Base-by-base conservation (phyloP, 208 protist genomes). In the Leishmania gerbilli region DNA sequence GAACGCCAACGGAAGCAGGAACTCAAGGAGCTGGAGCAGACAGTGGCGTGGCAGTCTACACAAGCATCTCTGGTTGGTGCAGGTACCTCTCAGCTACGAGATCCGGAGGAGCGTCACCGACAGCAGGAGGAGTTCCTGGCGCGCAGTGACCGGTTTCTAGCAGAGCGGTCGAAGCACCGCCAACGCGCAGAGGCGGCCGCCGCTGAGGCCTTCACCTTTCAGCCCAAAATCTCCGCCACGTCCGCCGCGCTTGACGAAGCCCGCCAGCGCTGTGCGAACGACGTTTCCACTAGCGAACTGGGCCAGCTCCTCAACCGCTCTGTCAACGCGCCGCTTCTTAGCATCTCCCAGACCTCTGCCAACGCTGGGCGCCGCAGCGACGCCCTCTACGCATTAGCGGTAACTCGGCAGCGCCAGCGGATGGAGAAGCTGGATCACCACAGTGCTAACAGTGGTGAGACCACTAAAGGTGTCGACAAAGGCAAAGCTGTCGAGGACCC, bases 231-330 rank as follows among this genome's bases (percentile, higher is more conserved):
- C 60, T 95, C 86, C 58, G 71, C 84, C 31, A 92, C 87, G 13
- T 97, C 93, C 0, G 83, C 88, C 6, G 89, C 89, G 15, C 84
- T 97, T 9, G 93, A 95, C 67, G 86, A 83, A 40, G 78, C 77
- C 1, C 80, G 81, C 13, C 47, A 78, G 19, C 60, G 69, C 40
- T 74, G 45, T 11, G 8, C 51, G 3, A 47, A 55, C n/a, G 24
- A 79, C 13, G 15, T 60, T 7, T 37, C 71, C 8, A 51, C 71
- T 4, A 21, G 55, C 9, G 79, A 68, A 42, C 79, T 87, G 24
- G 21, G 74, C 13, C 45, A 77, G 49, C 60, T 84, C 19, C 76
- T 84, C 13, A 76, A 40, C 24, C 69, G 67, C 51, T 77, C 76
- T 34, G 17, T 65, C 3, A 62, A 72, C n/a, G 69, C 37, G 7